Conservation (phyloP, 2,329 filamentous ascomycete genomes). For the Hypomyces perniciosus region DNA sequence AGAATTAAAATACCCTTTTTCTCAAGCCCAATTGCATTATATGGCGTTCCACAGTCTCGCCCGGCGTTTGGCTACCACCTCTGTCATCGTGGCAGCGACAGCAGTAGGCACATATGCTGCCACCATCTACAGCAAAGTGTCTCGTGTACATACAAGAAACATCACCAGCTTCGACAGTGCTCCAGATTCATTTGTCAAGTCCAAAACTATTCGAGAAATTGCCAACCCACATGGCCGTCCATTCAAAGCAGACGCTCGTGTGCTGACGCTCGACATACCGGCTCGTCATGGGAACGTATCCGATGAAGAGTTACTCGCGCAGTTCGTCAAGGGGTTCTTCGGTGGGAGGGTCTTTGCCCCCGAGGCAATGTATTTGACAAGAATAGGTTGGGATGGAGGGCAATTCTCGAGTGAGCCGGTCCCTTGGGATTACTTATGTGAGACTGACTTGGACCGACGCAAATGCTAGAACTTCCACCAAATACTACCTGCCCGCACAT, state of each 20-base stretch:
- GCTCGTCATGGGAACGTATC: constrained; percentile 10
- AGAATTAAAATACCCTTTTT: too few species aligned
- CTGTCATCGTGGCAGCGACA: background rate
- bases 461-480: background rate
- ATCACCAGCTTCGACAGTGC: constrained; percentile 16
- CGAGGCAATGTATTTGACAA: constrained; percentile 13
- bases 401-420: background rate
- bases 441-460: background rate
- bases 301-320: constrained; percentile 24
- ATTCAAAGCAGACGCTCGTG: constrained; percentile 18
- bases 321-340: constrained; percentile 25
- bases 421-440: background rate
- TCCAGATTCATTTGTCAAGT: constrained; percentile 21
- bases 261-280: constrained; percentile 19
- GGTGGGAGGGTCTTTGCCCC: constrained; percentile 24
- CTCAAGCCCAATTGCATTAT: too few species aligned
- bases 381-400: constrained; percentile 9
- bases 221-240: constrained; percentile 21
- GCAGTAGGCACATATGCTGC: constrained; percentile 4
- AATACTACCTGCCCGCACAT: constrained; percentile 5
- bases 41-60: background rate
- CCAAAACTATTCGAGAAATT: constrained; percentile 18
- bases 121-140: background rate
- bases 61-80: background rate
- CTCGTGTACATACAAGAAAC: background rate